Percentiles rank a stretch among this genome's conserved stretches.
These are phyloP conservation scores for Calophaca sinica DNA, from an alignment of 306 rosid species.

Conservation along the genomic window DNA sequence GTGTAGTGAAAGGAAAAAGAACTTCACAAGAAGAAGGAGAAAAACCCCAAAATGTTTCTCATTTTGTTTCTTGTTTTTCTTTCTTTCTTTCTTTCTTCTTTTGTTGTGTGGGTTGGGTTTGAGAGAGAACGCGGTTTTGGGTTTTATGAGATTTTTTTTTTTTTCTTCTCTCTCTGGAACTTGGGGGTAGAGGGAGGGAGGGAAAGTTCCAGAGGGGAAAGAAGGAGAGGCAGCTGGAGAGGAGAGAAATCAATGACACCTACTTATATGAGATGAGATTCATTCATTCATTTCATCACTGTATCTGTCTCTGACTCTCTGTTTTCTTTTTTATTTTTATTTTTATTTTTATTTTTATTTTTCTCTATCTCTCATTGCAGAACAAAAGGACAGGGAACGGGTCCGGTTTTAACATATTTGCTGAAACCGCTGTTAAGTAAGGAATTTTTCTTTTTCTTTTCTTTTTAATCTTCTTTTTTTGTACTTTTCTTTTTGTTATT, in stretches of 20 bases:
- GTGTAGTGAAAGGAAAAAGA: not conserved
- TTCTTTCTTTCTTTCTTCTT: constrained; percentile 8
- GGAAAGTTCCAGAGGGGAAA: constrained; percentile 40
- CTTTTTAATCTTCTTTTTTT: not conserved
- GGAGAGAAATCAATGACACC: constrained; percentile 31
- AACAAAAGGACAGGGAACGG: constrained; percentile 13
- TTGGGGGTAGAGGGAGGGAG: not conserved
- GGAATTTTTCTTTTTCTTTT: constrained; percentile 9
- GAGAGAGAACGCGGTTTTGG: constrained; percentile 38
- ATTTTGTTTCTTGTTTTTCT: not conserved
- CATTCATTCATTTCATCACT: constrained; percentile 43
- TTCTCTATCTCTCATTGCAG: not conserved
- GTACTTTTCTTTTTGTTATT: constrained; percentile 2
- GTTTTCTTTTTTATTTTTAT: not conserved
- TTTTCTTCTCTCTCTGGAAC: constrained; percentile 13
- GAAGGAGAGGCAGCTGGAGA: constrained; percentile 12
- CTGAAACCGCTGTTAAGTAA: constrained; percentile 46
- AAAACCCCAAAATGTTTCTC: not conserved
- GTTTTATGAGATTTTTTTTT: not conserved
- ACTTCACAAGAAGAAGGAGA: not conserved
- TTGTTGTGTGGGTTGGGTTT: not conserved
- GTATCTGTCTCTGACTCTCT: not conserved
- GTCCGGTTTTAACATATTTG: constrained; percentile 42
- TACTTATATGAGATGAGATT: constrained; percentile 34
- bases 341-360: not conserved